Evolutionary conservation across 2,329 filamentous ascomycete genomes (phyloP).

Genomic region (Monilinia polystroma): DNA sequence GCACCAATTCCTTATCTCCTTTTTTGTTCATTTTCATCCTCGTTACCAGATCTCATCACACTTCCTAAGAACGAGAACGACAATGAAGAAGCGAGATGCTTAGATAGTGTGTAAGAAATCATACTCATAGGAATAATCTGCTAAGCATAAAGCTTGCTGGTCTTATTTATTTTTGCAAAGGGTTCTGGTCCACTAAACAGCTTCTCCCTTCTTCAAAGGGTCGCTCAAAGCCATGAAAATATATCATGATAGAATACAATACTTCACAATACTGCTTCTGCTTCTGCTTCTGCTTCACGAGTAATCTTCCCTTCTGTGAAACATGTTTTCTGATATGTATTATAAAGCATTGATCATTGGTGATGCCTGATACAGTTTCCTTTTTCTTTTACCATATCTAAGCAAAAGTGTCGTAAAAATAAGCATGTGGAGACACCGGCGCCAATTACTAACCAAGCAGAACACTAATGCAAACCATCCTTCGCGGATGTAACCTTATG

Average conservation of each 20-base stretch:
- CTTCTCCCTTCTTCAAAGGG: background rate
- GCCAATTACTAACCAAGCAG: background rate
- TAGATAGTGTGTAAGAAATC: too few species aligned
- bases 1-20: background rate
- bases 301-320: background rate
- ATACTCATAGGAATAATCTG: background rate
- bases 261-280: background rate
- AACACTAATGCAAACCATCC: conserved; percentile 10
- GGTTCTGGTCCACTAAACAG: background rate
- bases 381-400: background rate
- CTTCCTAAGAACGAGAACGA: too few species aligned
- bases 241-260: background rate
- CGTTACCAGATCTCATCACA: too few species aligned
- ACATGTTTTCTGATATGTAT: background rate
- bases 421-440: conserved; percentile 16
- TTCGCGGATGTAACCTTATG: conserved; percentile 1
- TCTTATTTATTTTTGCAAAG: background rate
- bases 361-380: background rate
- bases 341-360: background rate
- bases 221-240: background rate
- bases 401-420: conserved; percentile 22
- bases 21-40: too few species aligned
- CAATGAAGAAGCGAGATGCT: too few species aligned
- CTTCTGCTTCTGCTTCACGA: background rate
- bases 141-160: conserved; percentile 8